phyloP scores from a whole-genome alignment of 768 basidiomycete species.

The Leccinum arenicola region DNA sequence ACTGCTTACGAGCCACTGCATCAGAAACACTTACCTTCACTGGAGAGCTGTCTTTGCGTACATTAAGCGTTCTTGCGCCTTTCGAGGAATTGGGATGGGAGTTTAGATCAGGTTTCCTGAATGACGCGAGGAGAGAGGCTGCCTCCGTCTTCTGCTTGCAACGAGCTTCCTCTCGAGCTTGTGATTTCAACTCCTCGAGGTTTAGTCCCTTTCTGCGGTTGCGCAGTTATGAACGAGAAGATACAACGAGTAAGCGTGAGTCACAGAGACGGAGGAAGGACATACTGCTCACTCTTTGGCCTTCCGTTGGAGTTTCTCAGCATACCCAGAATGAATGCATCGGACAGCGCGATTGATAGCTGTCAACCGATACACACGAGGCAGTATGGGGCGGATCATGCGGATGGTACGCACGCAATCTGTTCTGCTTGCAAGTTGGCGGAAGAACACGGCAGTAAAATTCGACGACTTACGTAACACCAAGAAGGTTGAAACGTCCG shows the following conservation, averaged over 20 bases:
- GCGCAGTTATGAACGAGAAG: constrained; percentile 5
- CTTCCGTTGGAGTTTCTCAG: constrained; percentile 61
- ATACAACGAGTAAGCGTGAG: constrained; percentile 1
- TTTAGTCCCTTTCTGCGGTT: constrained; percentile 43
- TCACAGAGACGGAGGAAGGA: constrained; percentile 9
- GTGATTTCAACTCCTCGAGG: constrained; percentile 33
- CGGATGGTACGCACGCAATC: background rate
- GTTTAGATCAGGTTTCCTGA: constrained; percentile 14
- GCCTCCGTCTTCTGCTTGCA: constrained; percentile 30
- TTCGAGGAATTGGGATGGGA: constrained; percentile 3
- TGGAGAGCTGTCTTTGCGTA: constrained; percentile 64
- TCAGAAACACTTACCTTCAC: constrained; percentile 47
- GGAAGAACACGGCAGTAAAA: background rate
- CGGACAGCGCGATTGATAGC: constrained; percentile 3
- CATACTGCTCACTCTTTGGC: constrained; percentile 58
- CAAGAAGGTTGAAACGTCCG: too few species aligned
- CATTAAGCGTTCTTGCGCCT: constrained; percentile 8
- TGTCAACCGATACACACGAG: constrained; percentile 2
- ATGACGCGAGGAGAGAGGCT: constrained; percentile 11
- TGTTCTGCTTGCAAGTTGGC: background rate
- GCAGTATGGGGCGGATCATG: constrained; percentile 3
- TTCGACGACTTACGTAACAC: background rate
- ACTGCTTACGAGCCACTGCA: background rate
- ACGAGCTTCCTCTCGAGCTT: constrained; percentile 30
- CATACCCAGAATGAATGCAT: constrained; percentile 41